Conservation (phyloP, 1,139 yeast genomes). For the Kodamaea fungicola region DNA sequence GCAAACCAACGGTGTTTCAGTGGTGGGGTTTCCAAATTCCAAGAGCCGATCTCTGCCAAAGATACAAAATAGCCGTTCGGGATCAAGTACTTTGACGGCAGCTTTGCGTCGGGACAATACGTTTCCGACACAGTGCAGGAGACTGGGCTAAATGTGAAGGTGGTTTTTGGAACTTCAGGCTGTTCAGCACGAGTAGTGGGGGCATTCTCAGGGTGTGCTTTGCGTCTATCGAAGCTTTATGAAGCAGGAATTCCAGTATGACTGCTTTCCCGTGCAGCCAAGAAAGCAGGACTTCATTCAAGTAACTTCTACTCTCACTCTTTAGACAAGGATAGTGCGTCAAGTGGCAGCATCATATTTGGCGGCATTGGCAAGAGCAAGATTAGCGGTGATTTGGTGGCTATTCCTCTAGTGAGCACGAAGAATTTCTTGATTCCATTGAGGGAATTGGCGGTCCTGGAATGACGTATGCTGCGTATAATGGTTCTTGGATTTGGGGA, state of each 20-base stretch:
- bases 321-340: constrained; percentile 13
- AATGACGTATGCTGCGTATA: constrained; percentile 5
- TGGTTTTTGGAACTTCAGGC: not conserved
- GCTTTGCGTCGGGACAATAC: not conserved
- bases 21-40: too few relatives aligned
- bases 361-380: constrained; percentile 19
- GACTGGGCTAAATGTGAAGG: not conserved
- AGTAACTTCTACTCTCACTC: constrained; percentile 16
- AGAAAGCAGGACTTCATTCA: constrained; percentile 18
- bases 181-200: not conserved
- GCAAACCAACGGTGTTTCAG: too few relatives aligned
- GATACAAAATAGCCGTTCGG: not conserved
- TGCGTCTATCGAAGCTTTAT: not conserved
- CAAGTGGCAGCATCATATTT: constrained; percentile 15
- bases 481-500: constrained; percentile 65
- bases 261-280: constrained; percentile 20
- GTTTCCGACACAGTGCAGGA: not conserved
- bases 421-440: too few relatives aligned
- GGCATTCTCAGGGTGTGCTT: not conserved
- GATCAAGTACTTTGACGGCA: not conserved
- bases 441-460: too few relatives aligned
- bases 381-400: constrained; percentile 12
- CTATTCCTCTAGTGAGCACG: constrained; percentile 5
- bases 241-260: constrained; percentile 9
- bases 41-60: too few relatives aligned